A percentile compares a stretch with the other conserved stretches of the same genome.
Evolutionary conservation across 2,329 filamentous ascomycete genomes (phyloP).

Genomic region (Ceratocystis harringtonii): DNA sequence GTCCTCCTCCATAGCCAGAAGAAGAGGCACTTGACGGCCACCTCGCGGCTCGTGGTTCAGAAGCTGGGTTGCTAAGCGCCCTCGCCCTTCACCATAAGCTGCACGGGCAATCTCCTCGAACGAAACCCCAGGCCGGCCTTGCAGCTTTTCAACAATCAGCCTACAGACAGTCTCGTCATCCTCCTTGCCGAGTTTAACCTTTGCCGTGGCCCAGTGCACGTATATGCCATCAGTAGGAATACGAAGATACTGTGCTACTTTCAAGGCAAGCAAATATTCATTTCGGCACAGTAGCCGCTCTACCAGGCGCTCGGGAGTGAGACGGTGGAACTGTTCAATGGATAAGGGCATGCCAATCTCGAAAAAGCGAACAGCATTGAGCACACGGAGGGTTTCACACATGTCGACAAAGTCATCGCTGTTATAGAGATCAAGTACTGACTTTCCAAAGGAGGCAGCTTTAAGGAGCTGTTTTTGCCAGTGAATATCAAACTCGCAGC

Average conservation of each 20-base stretch:
- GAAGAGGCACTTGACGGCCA: slow-evolving; percentile 86
- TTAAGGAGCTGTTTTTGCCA: slow-evolving; percentile 96
- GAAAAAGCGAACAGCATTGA: slow-evolving; percentile 86
- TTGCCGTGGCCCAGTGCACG: slow-evolving; percentile 91
- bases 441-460: slow-evolving; percentile 94
- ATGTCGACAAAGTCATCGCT: slow-evolving; percentile 98
- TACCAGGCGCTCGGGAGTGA: slow-evolving; percentile 81
- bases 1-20: slow-evolving; percentile 91
- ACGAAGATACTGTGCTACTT: slow-evolving; percentile 73
- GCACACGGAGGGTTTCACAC: slow-evolving; percentile 80
- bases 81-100: slow-evolving; percentile 84
- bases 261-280: slow-evolving; percentile 79
- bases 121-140: slow-evolving; percentile 80
- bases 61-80: slow-evolving; percentile 75
- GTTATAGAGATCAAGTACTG: slow-evolving; percentile 90
- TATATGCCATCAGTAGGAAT: slow-evolving; percentile 82
- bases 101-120: slow-evolving; percentile 88
- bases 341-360: slow-evolving; percentile 80
- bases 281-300: slow-evolving; percentile 73
- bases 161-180: slow-evolving; percentile 80
- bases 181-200: slow-evolving; percentile 70
- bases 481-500: slow-evolving; percentile 74
- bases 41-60: slow-evolving; percentile 88
- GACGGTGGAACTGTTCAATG: slow-evolving; percentile 81
- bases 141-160: slow-evolving; percentile 71